Base-by-base conservation (phyloP, 2,329 filamentous ascomycete species). In the Sclerotinia glacialis region DNA sequence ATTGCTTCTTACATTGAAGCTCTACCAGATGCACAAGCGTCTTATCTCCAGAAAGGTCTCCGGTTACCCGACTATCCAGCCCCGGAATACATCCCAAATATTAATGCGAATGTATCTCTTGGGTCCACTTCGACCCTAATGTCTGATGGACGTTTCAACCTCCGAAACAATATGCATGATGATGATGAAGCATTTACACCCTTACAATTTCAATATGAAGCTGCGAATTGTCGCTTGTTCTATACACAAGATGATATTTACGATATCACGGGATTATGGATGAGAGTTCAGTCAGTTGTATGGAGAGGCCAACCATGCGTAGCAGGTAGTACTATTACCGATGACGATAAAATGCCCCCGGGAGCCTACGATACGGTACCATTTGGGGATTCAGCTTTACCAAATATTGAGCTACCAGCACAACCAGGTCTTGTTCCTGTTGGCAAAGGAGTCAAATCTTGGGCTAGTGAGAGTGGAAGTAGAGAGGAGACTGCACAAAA, bases 221-320 rank as follows among this genome's bases (percentile, higher is more conserved):
- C 84, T 0, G 84, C 86, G 0, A 83, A 86, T 71, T 89, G 86
- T 71, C 79, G 85, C 4, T 74, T 89, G 12, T 89, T 83, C 72
- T 88, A 83, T 69, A 86, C 85, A 26, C 74, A 79, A 7, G 80
- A 85, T 9, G 64, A 65, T 50, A 65, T 65, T 12, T 65, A 65
- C 12, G 26, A 60, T 66, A 79, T 83, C 2, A 78, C 77, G 3
- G 77, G 75, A 28, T 73, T 85, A 28, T 89, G 87, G 86, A 77
- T 74, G 44, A 78, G 77, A 55, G 80, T 78, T 26, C 75, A 76
- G 1, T 73, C 75, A 4, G 75, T 77, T 1, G 76, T 76, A 1
- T 82, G 79, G 78, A 78, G 78, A 3, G 78, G 74, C 6, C 77
- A 76, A 62, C 69, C 71, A 42, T 80, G 78, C 70, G 75, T 76